Base-by-base conservation (phyloP, 2,329 filamentous ascomycete species). In the Colletotrichum incanum region DNA sequence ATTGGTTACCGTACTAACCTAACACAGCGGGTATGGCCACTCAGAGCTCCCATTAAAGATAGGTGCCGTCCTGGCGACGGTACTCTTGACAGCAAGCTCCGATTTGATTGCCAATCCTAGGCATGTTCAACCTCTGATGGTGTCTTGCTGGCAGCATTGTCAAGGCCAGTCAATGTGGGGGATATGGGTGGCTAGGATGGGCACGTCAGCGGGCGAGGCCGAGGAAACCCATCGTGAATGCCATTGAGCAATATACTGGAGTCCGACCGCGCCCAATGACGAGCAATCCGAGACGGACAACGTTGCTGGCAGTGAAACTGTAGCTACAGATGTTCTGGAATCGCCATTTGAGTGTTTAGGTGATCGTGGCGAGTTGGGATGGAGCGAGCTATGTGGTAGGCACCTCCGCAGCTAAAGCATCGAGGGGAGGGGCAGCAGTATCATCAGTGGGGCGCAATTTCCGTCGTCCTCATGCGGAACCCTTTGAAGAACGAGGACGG, bases 381-480 rank as follows among this genome's bases (percentile, higher is more conserved):
- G 39, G 16, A 45, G 41, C 23, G 39, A 45, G 31, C 41, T 4
- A 31, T 8, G 8, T 52, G 18, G 16, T 14, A 45, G 31, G 12
- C 37, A 41, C 45, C 47, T 43, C 59, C 52, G 4, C 31, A 50
- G 49, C 14, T 39, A 12, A 47, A 41, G 28, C 34, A 59, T 26
- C 14, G 18, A 61, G 12, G 14, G n/a, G 39, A 47, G 28, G 31
- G 26, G 31, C 16, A 34, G 16, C 3, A 47, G 52, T 34, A 39
- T 14, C 37, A 23, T 14, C 37, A 23, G 16, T 31, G 49, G 50
- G 43, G 43, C 31, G 49, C 28, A 64, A 69, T 64, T 34, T 69
- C 43, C 65, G 58, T 43, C 23, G 20, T 63, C 20, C 54, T 72
- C 50, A 68, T 68, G 69, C 69, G 37, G 67, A 55, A 23, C 28